Evolutionary conservation across 768 basidiomycete genomes (phyloP).

Genomic region (Suillus brevipes): DNA sequence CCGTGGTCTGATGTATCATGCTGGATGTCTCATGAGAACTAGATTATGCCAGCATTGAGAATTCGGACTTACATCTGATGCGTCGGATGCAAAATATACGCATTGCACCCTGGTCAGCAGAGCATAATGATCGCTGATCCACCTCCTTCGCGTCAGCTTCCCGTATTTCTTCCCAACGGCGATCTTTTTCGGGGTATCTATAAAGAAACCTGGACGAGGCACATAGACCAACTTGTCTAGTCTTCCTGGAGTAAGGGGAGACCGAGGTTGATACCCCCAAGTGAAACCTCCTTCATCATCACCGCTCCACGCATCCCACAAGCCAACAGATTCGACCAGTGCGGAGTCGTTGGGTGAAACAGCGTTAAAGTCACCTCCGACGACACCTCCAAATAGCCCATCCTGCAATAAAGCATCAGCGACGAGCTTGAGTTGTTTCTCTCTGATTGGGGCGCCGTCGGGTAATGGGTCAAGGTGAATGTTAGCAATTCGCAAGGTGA

Average conservation of each 20-base stretch:
- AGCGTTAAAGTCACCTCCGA: constrained; percentile 67
- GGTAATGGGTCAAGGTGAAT: constrained; percentile 65
- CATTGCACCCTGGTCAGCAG: constrained; percentile 36
- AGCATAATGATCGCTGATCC: constrained; percentile 65
- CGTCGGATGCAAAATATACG: constrained; percentile 2
- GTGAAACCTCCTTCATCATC: constrained; percentile 46
- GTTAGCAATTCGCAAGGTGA: constrained; percentile 55
- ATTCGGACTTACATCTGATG: not conserved
- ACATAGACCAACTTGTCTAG: constrained; percentile 62
- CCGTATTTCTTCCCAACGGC: constrained; percentile 49
- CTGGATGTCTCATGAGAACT: not conserved
- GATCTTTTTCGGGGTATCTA: constrained; percentile 49
- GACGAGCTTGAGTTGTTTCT: constrained; percentile 49
- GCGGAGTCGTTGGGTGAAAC: constrained; percentile 43
- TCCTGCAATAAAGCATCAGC: constrained; percentile 44
- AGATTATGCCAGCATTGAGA: not conserved
- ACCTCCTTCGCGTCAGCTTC: constrained; percentile 30
- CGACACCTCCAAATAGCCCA: constrained; percentile 48
- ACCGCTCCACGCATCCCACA: constrained; percentile 56
- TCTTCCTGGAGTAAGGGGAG: constrained; percentile 45
- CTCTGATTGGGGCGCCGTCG: constrained; percentile 37
- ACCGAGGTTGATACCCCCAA: constrained; percentile 60
- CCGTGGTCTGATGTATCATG: not conserved
- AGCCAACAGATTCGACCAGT: constrained; percentile 41
- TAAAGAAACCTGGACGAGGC: constrained; percentile 42